A percentile compares a stretch with the other conserved stretches of the same genome.
Conservation (phyloP, 2,329 filamentous ascomycete species). For the Pseudodiploospora longispora region DNA sequence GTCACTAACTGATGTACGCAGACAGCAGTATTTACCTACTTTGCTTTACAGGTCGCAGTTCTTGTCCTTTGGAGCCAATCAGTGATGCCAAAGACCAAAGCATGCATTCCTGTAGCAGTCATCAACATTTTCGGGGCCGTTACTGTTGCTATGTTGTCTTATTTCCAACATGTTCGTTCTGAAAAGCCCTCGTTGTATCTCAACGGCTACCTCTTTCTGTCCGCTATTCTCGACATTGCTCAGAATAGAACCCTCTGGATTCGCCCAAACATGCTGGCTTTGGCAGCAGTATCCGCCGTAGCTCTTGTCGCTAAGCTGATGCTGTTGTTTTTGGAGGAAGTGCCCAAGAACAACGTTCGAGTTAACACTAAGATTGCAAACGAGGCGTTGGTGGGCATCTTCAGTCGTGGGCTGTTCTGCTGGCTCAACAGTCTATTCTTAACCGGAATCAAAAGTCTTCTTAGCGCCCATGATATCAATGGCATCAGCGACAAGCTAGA, state of each 20-base stretch:
- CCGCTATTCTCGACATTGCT: constrained; percentile 34
- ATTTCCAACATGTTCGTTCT: constrained; percentile 26
- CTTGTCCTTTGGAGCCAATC: no score
- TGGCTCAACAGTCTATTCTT: constrained; percentile 30
- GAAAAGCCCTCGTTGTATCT: constrained; percentile 35
- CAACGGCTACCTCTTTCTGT: constrained; percentile 31
- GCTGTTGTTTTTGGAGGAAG: no score
- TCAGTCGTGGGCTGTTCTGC: no score
- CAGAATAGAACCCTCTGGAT: constrained; percentile 24
- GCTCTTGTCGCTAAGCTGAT: constrained; percentile 26
- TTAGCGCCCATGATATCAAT: constrained; percentile 26
- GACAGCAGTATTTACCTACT: no score
- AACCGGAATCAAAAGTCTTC: constrained; percentile 25
- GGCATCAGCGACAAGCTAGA: constrained; percentile 24
- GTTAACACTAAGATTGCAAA: no score
- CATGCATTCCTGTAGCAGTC: no score
- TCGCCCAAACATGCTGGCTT: no score
- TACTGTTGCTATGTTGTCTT: background rate
- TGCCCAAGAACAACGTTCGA: no score
- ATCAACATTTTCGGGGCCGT: constrained; percentile 18
- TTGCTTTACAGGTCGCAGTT: no score
- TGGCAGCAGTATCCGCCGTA: constrained; percentile 15
- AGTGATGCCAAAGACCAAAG: no score
- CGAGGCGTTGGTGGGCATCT: constrained; percentile 27
- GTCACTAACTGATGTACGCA: background rate